Conservation (phyloP, 2,329 filamentous ascomycete species). For the Zasmidium angulare region DNA sequence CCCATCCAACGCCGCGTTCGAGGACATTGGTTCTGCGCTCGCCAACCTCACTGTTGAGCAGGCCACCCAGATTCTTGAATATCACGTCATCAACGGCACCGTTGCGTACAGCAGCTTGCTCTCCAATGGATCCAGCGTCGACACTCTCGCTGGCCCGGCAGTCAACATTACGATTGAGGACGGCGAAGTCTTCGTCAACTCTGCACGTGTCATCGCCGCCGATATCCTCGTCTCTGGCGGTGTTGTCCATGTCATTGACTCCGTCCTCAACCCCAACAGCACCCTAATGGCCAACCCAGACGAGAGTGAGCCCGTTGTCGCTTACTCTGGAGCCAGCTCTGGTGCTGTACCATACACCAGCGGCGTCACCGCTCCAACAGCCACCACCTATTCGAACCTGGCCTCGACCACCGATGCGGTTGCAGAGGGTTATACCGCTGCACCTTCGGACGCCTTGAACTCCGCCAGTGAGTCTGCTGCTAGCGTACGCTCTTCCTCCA, state of each 20-base stretch:
- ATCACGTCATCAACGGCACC: constrained; percentile 62
- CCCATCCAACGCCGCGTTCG: constrained; percentile 61
- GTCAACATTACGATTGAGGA: constrained; percentile 42
- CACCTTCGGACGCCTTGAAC: constrained; percentile 11
- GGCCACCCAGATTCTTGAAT: constrained; percentile 57
- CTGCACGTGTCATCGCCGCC: constrained; percentile 41
- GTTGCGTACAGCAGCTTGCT: constrained; percentile 54
- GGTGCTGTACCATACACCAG: constrained; percentile 57
- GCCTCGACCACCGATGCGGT: constrained; percentile 33
- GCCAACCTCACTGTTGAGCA: constrained; percentile 48
- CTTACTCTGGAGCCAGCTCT: constrained; percentile 55
- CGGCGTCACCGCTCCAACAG: constrained; percentile 50
- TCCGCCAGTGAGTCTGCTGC: constrained; percentile 12
- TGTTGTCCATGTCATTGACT: constrained; percentile 55
- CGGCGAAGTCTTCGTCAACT: constrained; percentile 45
- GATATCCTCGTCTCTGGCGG: constrained; percentile 47
- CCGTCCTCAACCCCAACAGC: constrained; percentile 59
- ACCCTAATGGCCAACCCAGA: constrained; percentile 43
- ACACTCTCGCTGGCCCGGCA: constrained; percentile 38
- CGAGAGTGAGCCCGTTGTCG: constrained; percentile 46
- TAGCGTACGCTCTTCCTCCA: constrained; percentile 5
- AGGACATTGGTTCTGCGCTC: constrained; percentile 55
- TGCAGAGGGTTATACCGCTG: constrained; percentile 26
- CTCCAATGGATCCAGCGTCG: constrained; percentile 36
- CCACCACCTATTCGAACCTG: constrained; percentile 27